Conservation (phyloP, 2,329 filamentous ascomycete species). For the Fusarium ambrosium region DNA sequence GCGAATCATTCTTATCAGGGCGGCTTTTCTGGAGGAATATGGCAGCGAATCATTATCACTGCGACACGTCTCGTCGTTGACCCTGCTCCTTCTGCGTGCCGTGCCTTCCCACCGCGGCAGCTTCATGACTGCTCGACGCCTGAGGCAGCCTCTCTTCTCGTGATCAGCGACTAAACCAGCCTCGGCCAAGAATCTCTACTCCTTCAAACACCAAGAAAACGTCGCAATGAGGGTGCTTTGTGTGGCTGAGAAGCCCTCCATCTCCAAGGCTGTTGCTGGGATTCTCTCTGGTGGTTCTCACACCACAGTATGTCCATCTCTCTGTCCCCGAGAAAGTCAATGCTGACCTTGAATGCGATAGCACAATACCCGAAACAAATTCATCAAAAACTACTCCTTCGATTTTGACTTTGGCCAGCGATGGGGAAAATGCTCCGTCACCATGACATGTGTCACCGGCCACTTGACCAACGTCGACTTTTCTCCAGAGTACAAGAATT, state of each 20-base stretch:
- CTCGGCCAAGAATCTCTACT: conserved; percentile 1
- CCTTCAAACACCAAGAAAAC: neutral
- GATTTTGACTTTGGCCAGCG: conserved; percentile 85
- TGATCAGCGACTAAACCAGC: conserved; percentile 7
- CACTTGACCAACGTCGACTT: conserved; percentile 90
- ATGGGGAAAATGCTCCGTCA: conserved; percentile 87
- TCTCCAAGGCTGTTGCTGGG: conserved; percentile 91
- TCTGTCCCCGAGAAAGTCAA: neutral
- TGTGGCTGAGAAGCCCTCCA: conserved; percentile 83
- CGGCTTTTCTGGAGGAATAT: conserved; percentile 14
- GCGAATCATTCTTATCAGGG: neutral
- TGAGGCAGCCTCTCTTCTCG: conserved; percentile 27
- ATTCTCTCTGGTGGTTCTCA: conserved; percentile 86
- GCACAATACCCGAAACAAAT: conserved; percentile 78
- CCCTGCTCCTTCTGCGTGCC: conserved; percentile 18
- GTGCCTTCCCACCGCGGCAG: conserved; percentile 27
- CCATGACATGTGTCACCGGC: conserved; percentile 93
- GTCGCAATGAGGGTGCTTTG: conserved; percentile 65
- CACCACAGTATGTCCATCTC: conserved; percentile 70
- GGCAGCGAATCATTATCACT: conserved; percentile 23
- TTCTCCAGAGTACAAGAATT: conserved; percentile 78
- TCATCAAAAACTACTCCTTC: conserved; percentile 95
- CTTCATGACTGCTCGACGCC: conserved; percentile 20
- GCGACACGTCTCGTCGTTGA: conserved; percentile 19
- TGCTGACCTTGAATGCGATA: conserved; percentile 54